These are phyloP conservation scores for Ilex paraguariensis DNA, from an alignment of 305 asterid genomes.

Conservation along the genomic window DNA sequence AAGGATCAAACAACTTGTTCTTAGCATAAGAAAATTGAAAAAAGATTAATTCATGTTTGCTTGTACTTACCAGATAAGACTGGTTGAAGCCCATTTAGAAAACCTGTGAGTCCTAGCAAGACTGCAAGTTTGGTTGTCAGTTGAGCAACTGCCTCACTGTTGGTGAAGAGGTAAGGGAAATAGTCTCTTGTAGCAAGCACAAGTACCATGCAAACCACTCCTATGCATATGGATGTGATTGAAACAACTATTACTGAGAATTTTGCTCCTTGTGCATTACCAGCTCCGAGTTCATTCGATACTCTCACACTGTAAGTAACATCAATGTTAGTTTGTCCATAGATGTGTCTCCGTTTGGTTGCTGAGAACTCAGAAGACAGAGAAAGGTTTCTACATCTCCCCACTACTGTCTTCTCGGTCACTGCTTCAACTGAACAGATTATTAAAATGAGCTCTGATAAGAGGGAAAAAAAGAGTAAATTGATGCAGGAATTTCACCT, in stretches of 20 bases:
- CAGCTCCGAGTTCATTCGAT: conserved; percentile 76
- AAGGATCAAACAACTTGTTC: too few relatives aligned
- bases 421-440: too few relatives aligned
- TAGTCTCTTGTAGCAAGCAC: conserved; percentile 47
- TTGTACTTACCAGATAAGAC: conserved; percentile 56
- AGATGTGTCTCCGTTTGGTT: too few relatives aligned
- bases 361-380: too few relatives aligned
- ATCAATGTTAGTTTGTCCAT: background rate
- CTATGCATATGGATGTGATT: conserved; percentile 43
- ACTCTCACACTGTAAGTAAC: conserved; percentile 57
- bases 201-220: conserved; percentile 30
- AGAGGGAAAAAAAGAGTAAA: background rate
- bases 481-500: conserved; percentile 31
- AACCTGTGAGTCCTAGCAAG: conserved; percentile 51
- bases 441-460: too few relatives aligned
- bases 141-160: conserved; percentile 60
- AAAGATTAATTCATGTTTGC: background rate
- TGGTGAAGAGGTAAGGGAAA: conserved; percentile 62
- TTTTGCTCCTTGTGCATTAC: conserved; percentile 62
- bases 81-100: conserved; percentile 74
- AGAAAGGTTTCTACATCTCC: too few relatives aligned
- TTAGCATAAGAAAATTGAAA: too few relatives aligned
- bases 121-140: conserved; percentile 55
- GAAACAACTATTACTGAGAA: conserved; percentile 71
- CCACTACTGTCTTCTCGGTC: too few relatives aligned